Evolutionary conservation across 495 filamentous ascomycete species (phyloP).

Genomic region (Penicillium egyptiacum): DNA sequence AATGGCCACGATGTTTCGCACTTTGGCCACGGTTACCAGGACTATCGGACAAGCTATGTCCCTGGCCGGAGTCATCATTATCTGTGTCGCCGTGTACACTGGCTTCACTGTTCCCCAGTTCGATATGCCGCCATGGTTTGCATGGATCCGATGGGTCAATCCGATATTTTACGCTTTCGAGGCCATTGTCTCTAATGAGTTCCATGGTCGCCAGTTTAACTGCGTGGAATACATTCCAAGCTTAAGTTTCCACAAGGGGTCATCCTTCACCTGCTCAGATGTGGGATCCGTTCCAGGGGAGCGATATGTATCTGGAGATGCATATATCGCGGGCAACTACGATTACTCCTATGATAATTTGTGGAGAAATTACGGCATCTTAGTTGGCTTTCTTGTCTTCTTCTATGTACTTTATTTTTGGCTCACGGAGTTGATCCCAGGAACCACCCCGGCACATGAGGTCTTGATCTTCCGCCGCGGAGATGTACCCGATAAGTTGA

Average conservation of each 20-base stretch:
- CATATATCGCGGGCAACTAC: constrained; percentile 56
- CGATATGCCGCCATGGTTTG: constrained; percentile 49
- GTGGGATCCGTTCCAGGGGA: constrained; percentile 56
- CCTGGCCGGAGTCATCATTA: constrained; percentile 46
- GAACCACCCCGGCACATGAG: constrained; percentile 18
- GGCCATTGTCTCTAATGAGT: constrained; percentile 54
- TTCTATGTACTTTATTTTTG: constrained; percentile 52
- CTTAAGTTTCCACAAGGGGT: constrained; percentile 46
- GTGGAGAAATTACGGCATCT: constrained; percentile 67
- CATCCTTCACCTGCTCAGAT: constrained; percentile 45
- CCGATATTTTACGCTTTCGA: constrained; percentile 49
- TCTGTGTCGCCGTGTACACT: constrained; percentile 49
- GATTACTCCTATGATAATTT: constrained; percentile 56
- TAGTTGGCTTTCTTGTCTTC: constrained; percentile 63
- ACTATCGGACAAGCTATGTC: constrained; percentile 53
- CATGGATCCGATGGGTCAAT: constrained; percentile 51
- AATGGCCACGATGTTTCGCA: constrained; percentile 55
- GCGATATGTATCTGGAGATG: constrained; percentile 51
- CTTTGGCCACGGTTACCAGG: constrained; percentile 47
- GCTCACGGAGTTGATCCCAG: constrained; percentile 33
- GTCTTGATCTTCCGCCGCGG: constrained; percentile 45
- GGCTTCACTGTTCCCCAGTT: constrained; percentile 50
- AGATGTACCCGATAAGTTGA: constrained; percentile 37
- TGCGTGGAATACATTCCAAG: constrained; percentile 54
- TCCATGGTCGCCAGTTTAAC: constrained; percentile 52